Evolutionary conservation across 768 basidiomycete species (phyloP).

Genomic region (Leccinum barrowsii): DNA sequence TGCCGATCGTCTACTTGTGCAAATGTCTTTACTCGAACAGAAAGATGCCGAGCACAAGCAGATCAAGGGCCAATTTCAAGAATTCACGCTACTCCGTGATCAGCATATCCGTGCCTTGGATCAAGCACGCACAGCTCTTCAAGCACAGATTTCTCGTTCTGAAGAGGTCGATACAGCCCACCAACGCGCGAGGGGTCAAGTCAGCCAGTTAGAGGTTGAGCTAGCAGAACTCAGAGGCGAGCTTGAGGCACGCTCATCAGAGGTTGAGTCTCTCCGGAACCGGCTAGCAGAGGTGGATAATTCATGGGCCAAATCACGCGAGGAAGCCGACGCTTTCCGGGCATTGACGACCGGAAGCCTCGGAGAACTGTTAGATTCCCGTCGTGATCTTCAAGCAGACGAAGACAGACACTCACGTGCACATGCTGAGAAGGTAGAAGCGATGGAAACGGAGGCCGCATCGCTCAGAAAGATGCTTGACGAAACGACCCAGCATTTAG

Average conservation of each 20-base stretch:
- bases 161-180: slow-evolving; percentile 77
- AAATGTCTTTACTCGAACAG: slow-evolving; percentile 73
- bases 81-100: slow-evolving; percentile 66
- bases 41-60: slow-evolving; percentile 73
- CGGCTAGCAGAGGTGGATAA: slow-evolving; percentile 81
- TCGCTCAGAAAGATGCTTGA: slow-evolving; percentile 78
- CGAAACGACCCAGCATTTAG: slow-evolving; percentile 68
- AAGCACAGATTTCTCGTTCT: slow-evolving; percentile 70
- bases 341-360: slow-evolving; percentile 82
- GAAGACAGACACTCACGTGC: slow-evolving; percentile 74
- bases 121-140: slow-evolving; percentile 75
- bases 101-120: slow-evolving; percentile 87
- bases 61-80: slow-evolving; percentile 64
- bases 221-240: slow-evolving; percentile 78
- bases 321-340: slow-evolving; percentile 89
- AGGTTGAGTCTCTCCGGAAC: slow-evolving; percentile 65
- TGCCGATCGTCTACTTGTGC: slow-evolving; percentile 65
- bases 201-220: slow-evolving; percentile 69
- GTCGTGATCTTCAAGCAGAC: slow-evolving; percentile 79
- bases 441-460: slow-evolving; percentile 71
- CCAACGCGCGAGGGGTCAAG: slow-evolving; percentile 64
- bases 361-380: slow-evolving; percentile 83
- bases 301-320: slow-evolving; percentile 86
- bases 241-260: slow-evolving; percentile 68
- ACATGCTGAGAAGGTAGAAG: slow-evolving; percentile 78